Conservation (phyloP, 2,329 filamentous ascomycete genomes). For the Pochonia chlamydosporia region DNA sequence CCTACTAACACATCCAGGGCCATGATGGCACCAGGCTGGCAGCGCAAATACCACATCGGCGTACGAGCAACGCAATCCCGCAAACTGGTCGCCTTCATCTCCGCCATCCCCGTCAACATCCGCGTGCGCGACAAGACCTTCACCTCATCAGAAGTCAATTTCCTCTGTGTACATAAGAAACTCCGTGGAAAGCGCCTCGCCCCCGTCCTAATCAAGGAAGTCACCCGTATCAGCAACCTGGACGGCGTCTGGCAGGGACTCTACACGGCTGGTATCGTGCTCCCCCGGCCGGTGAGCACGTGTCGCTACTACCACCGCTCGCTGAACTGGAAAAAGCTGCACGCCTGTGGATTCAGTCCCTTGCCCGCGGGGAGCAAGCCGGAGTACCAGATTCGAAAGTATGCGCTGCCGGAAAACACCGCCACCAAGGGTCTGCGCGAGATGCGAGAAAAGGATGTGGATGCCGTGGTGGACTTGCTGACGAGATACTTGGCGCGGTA, state of each 20-base stretch:
- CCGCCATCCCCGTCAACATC: conserved; percentile 80
- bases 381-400: conserved; percentile 78
- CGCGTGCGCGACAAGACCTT: conserved; percentile 72
- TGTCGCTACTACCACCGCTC: conserved; percentile 94
- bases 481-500: conserved; percentile 73
- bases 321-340: conserved; percentile 92
- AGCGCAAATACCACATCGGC: conserved; percentile 89
- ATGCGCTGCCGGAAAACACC: conserved; percentile 71
- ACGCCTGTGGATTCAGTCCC: conserved; percentile 90
- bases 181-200: conserved; percentile 87
- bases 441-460: conserved; percentile 75
- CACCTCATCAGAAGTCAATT: conserved; percentile 89
- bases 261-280: conserved; percentile 86
- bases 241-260: conserved; percentile 89
- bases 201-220: conserved; percentile 94
- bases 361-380: conserved; percentile 80
- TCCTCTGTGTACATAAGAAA: conserved; percentile 97
- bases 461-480: conserved; percentile 68
- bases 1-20: conserved; percentile 51
- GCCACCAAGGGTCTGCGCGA: conserved; percentile 68
- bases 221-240: conserved; percentile 86
- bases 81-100: conserved; percentile 93
- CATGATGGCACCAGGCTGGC: conserved; percentile 90
- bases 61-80: conserved; percentile 77
- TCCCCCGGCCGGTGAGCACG: conserved; percentile 87